Evolutionary conservation across 1,284 basidiomycete species (phyloP).

Genomic region (Inonotus obliquus): DNA sequence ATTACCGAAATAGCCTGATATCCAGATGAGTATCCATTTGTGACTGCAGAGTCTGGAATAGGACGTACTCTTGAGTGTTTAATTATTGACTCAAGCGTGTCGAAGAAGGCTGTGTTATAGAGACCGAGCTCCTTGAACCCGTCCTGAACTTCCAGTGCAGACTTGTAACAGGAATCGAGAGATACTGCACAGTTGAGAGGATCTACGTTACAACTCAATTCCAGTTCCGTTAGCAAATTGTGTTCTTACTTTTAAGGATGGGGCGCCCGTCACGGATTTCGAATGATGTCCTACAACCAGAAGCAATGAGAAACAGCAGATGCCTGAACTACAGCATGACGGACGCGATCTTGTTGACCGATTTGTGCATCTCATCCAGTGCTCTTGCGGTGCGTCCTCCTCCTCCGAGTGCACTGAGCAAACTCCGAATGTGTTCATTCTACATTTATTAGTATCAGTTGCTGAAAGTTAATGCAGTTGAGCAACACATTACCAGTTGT

Average conservation of each 20-base stretch:
- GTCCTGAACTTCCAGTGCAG: neutral
- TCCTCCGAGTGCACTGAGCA: slow-evolving; percentile 2
- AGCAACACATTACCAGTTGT: too few relatives aligned
- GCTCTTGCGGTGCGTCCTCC: slow-evolving; percentile 6
- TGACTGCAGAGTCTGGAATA: too few relatives aligned
- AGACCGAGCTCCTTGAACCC: neutral
- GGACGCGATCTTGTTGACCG: neutral
- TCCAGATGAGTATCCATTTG: too few relatives aligned
- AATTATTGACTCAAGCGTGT: neutral
- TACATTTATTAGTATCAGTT: neutral
- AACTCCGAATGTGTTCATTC: neutral
- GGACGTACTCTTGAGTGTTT: neutral
- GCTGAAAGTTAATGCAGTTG: too few relatives aligned
- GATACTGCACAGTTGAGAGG: neutral
- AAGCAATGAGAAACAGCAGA: too few relatives aligned
- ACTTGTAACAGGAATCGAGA: neutral
- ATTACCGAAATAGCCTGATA: too few relatives aligned
- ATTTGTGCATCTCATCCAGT: neutral
- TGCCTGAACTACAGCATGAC: neutral
- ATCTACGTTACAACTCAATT: neutral
- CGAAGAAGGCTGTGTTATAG: neutral
- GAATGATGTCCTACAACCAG: too few relatives aligned
- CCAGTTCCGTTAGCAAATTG: too few relatives aligned
- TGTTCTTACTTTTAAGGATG: too few relatives aligned
- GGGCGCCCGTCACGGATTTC: too few relatives aligned